These are phyloP conservation scores for Metarhizium anisopliae DNA, from an alignment of 2,329 filamentous ascomycete species.

Conservation along the genomic window DNA sequence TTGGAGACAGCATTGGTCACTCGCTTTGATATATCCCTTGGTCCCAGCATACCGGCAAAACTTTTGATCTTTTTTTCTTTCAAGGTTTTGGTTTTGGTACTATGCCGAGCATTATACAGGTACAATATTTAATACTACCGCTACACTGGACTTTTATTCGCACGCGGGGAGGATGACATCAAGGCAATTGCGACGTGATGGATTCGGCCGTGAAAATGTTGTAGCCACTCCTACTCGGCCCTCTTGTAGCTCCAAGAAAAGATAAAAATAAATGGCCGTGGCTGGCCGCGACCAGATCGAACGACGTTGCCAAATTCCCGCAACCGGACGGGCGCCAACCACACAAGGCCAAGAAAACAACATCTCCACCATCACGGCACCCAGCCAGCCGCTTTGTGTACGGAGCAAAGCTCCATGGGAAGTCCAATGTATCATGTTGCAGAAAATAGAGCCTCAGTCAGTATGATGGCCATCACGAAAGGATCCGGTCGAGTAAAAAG, in stretches of 20 bases:
- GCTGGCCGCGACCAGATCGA: background rate
- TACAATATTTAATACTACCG: background rate
- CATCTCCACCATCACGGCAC: too few species aligned
- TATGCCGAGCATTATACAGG: constrained; percentile 1
- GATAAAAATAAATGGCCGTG: background rate
- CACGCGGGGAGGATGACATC: background rate
- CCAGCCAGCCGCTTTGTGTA: too few species aligned
- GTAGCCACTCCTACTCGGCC: too few species aligned
- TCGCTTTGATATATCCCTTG: constrained; percentile 12
- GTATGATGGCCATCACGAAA: too few species aligned
- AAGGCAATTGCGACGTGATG: background rate
- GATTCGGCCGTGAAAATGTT: too few species aligned
- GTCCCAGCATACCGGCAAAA: constrained; percentile 6
- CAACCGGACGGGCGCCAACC: background rate
- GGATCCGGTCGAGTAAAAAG: too few species aligned
- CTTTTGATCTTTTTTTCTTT: background rate
- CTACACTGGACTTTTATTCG: background rate
- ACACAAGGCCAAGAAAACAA: too few species aligned
- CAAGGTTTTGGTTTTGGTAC: background rate
- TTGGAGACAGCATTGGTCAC: constrained; percentile 16
- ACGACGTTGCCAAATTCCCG: background rate
- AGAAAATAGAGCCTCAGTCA: too few species aligned
- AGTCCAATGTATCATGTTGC: too few species aligned
- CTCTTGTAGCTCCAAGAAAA: too few species aligned
- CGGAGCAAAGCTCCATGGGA: too few species aligned